Evolutionary conservation across 768 basidiomycete species (phyloP).

Genomic region (Mycena chlorophos): DNA sequence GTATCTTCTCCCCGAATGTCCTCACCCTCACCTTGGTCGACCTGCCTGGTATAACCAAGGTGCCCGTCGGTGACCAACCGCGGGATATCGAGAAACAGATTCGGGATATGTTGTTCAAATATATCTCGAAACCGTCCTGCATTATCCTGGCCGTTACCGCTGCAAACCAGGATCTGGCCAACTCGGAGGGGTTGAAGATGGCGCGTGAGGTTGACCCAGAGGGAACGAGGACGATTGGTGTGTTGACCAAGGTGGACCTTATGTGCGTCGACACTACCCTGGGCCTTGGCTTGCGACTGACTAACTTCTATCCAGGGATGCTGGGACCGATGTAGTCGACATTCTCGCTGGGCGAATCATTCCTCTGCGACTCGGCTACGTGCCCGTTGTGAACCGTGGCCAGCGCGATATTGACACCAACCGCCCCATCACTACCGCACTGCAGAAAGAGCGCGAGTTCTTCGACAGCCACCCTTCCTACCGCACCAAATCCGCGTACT

Average conservation of each 20-base stretch:
- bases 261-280: constrained; percentile 61
- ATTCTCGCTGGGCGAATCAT: constrained; percentile 97
- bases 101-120: constrained; percentile 93
- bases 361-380: constrained; percentile 93
- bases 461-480: constrained; percentile 95
- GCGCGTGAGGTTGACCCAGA: constrained; percentile 97
- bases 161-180: constrained; percentile 96
- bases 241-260: constrained; percentile 95
- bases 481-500: constrained; percentile 91
- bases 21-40: constrained; percentile 97
- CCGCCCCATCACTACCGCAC: constrained; percentile 80
- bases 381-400: constrained; percentile 97
- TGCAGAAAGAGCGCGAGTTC: constrained; percentile 88
- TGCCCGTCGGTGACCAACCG: constrained; percentile 95
- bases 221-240: constrained; percentile 95
- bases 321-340: constrained; percentile 97
- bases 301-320: constrained; percentile 64
- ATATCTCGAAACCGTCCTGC: constrained; percentile 92
- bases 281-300: neutral
- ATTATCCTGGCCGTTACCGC: constrained; percentile 96
- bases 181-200: constrained; percentile 95
- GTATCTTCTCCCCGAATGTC: constrained; percentile 96
- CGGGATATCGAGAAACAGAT: constrained; percentile 98
- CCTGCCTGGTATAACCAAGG: constrained; percentile 92
- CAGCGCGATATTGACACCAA: constrained; percentile 93